Base-by-base conservation (phyloP, 306 rosid genomes). In the Sicyos baderoa region DNA sequence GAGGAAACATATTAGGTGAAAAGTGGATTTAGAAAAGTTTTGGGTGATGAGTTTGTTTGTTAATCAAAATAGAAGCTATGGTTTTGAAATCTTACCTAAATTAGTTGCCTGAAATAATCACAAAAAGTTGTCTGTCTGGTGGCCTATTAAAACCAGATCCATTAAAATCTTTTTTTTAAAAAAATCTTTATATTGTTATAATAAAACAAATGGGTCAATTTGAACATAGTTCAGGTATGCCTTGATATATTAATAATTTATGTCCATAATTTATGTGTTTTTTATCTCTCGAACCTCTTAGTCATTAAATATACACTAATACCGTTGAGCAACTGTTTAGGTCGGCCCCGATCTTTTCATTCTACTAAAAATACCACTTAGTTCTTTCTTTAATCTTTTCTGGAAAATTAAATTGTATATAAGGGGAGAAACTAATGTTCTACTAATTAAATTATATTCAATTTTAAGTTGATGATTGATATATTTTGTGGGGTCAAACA, bases 31-130 rank as follows among this genome's bases (percentile, higher is more conserved):
- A 32, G 59, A 18, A 21, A 32, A 4, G 9, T 63, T 63, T 27
- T 6, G 9, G 44, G 4, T 63, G 54, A 64, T 19, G n/a, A 21
- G 53, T 65, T 65, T 21, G 54, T 44, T 64, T 64, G 22, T 19
- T 64, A 11, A 35, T 65, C 54, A 65, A 21, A 44, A 65, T 47
- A 65, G 37, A 44, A 40, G 17, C 4, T 65, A 7, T 65, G 70
- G 53, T 12, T 44, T 65, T 53, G 70, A 65, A 65, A 65, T 65
- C 54, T 65, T 44, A 65, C 70, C 70, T 65, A 65, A 65, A 10
- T 65, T 47, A 12, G 70, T 44, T 65, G 53, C 37, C 54, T 21
- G 19, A 65, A 44, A 42, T 65, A 65, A 65, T 65, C 18, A 62
- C 69, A 40, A 40, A 62, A 37, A 0, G 2, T 21, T 65, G 32